A percentile compares a stretch with the other conserved stretches of the same genome.
Conservation (phyloP, 345 rosid genomes). For the Boechera divaricarpa region DNA sequence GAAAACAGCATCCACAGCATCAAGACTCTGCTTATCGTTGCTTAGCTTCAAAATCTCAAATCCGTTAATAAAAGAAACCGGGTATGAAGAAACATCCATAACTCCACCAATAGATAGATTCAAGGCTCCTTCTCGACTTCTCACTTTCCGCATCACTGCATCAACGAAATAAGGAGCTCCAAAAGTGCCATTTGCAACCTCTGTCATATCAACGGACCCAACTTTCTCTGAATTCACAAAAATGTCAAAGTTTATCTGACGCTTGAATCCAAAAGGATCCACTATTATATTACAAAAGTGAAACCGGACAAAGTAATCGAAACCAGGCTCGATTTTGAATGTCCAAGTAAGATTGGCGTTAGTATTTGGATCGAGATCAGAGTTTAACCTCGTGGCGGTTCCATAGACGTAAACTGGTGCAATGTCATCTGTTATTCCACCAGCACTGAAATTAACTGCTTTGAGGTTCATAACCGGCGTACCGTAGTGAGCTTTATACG, state of each 20-base stretch:
- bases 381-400: conserved; percentile 61
- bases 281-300: conserved; percentile 72
- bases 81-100: conserved; percentile 21
- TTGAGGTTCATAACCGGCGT: conserved; percentile 42
- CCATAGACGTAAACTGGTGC: conserved; percentile 83
- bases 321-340: conserved; percentile 66
- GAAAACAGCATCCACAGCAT: conserved; percentile 44
- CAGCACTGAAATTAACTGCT: conserved; percentile 57
- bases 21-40: conserved; percentile 58
- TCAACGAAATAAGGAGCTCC: conserved; percentile 73
- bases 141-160: conserved; percentile 50
- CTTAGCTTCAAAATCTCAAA: conserved; percentile 71
- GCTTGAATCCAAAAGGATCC: conserved; percentile 1
- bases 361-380: conserved; percentile 32
- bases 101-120: conserved; percentile 69
- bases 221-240: conserved; percentile 62
- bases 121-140: conserved; percentile 30
- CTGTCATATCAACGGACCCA: conserved; percentile 55
- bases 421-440: conserved; percentile 47
- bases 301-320: conserved; percentile 72
- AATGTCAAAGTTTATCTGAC: conserved; percentile 50
- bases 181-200: conserved; percentile 36
- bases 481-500: conserved; percentile 46
- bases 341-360: conserved; percentile 74
- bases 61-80: conserved; percentile 60